Percentiles rank a stretch among this genome's conserved stretches.
Evolutionary conservation across 1,284 basidiomycete species (phyloP).

Genomic region (Binderoboletus segoi): DNA sequence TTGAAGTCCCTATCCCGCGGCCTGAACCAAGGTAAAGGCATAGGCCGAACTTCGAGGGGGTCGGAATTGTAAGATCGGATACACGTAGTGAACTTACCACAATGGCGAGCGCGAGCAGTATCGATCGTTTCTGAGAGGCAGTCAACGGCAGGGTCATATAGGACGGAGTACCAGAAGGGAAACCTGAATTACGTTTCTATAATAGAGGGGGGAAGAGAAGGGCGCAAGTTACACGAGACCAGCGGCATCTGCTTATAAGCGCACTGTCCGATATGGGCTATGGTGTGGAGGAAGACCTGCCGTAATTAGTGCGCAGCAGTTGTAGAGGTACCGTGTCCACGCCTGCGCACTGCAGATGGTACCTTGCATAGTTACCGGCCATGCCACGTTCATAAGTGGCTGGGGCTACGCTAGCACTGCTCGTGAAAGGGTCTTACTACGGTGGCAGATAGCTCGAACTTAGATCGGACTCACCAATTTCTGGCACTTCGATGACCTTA

Average conservation of each 20-base stretch:
- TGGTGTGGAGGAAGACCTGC: background rate
- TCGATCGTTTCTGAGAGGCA: slow-evolving; percentile 34
- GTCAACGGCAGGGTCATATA: slow-evolving; percentile 31
- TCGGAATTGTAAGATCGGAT: background rate
- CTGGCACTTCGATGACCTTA: too few relatives aligned
- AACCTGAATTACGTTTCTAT: background rate
- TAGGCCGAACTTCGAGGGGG: slow-evolving; percentile 16
- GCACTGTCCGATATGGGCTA: background rate
- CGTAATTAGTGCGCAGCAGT: slow-evolving; percentile 3
- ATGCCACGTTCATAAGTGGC: too few relatives aligned
- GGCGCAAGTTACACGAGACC: background rate
- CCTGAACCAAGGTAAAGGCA: slow-evolving; percentile 26
- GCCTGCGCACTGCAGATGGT: background rate
- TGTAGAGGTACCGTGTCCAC: background rate
- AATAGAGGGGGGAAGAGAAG: background rate
- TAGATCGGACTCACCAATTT: too few relatives aligned
- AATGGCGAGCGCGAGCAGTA: slow-evolving; percentile 29
- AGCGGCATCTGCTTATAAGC: slow-evolving; percentile 6
- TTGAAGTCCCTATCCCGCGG: background rate
- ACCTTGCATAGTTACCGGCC: background rate
- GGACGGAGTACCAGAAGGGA: background rate
- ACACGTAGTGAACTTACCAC: slow-evolving; percentile 21
- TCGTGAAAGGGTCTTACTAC: background rate
- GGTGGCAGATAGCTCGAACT: too few relatives aligned
- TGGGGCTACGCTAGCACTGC: background rate